A percentile compares a stretch with the other conserved stretches of the same genome.
Conservation (phyloP, 192 early-diverging fungal genomes). For the Cladochytrium replicatum region DNA sequence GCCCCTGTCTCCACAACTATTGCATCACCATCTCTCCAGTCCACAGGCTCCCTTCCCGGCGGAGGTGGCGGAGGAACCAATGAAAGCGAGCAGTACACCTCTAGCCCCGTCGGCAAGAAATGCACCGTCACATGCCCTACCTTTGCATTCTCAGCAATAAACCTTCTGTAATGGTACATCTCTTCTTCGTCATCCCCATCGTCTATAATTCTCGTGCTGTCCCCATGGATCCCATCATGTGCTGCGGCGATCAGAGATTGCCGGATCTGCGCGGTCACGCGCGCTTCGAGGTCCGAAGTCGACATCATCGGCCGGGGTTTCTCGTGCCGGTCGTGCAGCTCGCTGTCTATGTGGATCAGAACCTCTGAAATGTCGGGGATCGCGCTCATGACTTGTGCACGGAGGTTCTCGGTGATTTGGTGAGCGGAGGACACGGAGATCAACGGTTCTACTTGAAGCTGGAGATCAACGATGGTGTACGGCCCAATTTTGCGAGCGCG, state of each 20-base stretch:
- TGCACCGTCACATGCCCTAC: conserved; percentile 18
- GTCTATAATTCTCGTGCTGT: conserved; percentile 6
- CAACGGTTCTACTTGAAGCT: conserved; percentile 36
- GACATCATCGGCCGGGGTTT: not conserved
- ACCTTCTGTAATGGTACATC: too few relatives aligned
- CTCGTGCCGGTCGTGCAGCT: not conserved
- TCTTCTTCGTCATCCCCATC: conserved; percentile 12
- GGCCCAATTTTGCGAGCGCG: conserved; percentile 48
- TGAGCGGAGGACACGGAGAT: conserved; percentile 37
- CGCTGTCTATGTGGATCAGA: conserved; percentile 23
- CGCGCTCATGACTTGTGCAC: conserved; percentile 11
- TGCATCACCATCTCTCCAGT: too few relatives aligned
- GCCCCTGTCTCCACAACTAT: too few relatives aligned
- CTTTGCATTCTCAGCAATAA: too few relatives aligned
- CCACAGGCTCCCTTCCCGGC: too few relatives aligned
- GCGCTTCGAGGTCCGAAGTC: conserved; percentile 6
- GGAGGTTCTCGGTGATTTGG: conserved; percentile 22
- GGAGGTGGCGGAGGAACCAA: too few relatives aligned
- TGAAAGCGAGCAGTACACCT: too few relatives aligned
- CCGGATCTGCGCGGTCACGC: conserved; percentile 2
- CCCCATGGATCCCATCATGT: conserved; percentile 11
- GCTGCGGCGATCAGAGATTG: conserved; percentile 6
- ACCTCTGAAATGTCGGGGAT: conserved; percentile 16
- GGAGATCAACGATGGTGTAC: conserved; percentile 42
- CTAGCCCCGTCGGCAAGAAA: conserved; percentile 13